Conservation (phyloP, 2,329 filamentous ascomycete genomes). For the Neopestalotiopsis clavispora region DNA sequence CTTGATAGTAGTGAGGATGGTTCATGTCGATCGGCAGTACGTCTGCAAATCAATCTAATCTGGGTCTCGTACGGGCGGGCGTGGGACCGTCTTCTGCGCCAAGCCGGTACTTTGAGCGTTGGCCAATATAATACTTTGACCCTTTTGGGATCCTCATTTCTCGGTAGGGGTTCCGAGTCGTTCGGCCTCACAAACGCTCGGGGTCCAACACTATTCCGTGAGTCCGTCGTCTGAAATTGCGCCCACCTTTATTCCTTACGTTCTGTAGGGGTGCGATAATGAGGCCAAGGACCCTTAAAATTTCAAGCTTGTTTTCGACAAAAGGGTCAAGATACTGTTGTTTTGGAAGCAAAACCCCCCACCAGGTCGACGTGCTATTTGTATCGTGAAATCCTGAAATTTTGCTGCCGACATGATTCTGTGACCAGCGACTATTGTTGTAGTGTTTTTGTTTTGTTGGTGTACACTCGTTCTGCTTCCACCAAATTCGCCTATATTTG, state of each 20-base stretch:
- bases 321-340: too few species aligned
- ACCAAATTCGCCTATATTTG: not conserved
- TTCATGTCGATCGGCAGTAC: not conserved
- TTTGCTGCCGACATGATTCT: not conserved
- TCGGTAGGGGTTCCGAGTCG: not conserved
- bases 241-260: not conserved
- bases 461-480: not conserved
- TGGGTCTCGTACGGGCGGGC: not conserved
- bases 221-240: not conserved
- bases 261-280: not conserved
- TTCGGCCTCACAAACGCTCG: not conserved
- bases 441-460: not conserved
- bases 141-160: not conserved
- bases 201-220: not conserved
- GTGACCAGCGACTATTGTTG: not conserved
- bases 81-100: not conserved
- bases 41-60: not conserved
- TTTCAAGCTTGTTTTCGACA: too few species aligned
- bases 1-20: not conserved
- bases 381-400: not conserved
- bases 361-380: not conserved
- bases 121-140: not conserved
- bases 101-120: not conserved
- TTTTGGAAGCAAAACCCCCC: not conserved
- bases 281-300: not conserved